These are phyloP conservation scores for Polygonum maritimum DNA, from an alignment of 148 eudicot genomes.

Conservation along the genomic window DNA sequence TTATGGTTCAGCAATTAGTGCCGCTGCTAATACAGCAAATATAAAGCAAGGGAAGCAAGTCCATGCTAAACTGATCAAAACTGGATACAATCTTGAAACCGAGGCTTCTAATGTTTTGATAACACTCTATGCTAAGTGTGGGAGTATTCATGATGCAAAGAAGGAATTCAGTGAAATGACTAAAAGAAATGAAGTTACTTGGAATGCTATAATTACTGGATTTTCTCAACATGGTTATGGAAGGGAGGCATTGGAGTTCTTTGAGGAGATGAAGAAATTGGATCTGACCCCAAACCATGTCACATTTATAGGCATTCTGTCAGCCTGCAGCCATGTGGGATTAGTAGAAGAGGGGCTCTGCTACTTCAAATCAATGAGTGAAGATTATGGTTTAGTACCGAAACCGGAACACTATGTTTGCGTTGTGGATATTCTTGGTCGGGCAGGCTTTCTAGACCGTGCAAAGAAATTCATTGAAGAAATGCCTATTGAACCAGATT, in stretches of 20 bases:
- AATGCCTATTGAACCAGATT: conserved; percentile 77
- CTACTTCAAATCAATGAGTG: conserved; percentile 67
- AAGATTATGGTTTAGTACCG: conserved; percentile 56
- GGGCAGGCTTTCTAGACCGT: conserved; percentile 59
- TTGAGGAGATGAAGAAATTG: conserved; percentile 58
- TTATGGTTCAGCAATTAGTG: conserved; percentile 80
- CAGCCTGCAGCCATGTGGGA: conserved; percentile 95
- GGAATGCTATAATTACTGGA: conserved; percentile 90
- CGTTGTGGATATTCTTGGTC: conserved; percentile 72
- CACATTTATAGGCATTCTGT: conserved; percentile 66
- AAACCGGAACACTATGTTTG: conserved; percentile 76
- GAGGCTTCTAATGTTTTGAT: conserved; percentile 79
- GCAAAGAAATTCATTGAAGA: conserved; percentile 56
- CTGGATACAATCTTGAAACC: conserved; percentile 49
- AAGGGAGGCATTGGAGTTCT: conserved; percentile 50
- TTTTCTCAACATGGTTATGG: conserved; percentile 89
- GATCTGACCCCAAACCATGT: conserved; percentile 59
- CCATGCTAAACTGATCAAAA: conserved; percentile 63
- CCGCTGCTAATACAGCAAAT: conserved; percentile 66
- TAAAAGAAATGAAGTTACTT: conserved; percentile 56
- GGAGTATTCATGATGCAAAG: conserved; percentile 60
- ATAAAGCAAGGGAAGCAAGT: conserved; percentile 70
- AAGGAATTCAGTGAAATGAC: conserved; percentile 50
- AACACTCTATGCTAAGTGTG: conserved; percentile 74
- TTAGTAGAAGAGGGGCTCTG: conserved; percentile 71